Evolutionary conservation across 2,329 filamentous ascomycete genomes (phyloP).

Genomic region (Rosellinia necatrix): DNA sequence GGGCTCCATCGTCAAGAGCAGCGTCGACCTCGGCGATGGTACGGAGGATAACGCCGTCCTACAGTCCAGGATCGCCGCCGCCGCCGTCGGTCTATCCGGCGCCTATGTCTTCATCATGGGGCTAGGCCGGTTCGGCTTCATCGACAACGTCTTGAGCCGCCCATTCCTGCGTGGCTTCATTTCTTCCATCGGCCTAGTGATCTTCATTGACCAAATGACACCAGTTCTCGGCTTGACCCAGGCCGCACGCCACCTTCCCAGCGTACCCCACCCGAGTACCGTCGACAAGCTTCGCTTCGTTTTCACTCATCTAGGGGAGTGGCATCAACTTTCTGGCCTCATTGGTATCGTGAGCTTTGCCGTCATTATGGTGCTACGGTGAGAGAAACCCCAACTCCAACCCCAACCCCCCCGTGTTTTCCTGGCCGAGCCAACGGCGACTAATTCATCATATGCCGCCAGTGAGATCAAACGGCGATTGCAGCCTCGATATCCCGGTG

Average conservation of each 20-base stretch:
- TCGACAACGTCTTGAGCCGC: slow-evolving; percentile 91
- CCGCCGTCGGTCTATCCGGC: slow-evolving; percentile 86
- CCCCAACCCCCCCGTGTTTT: neutral
- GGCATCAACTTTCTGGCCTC: slow-evolving; percentile 75
- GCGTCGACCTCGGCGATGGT: slow-evolving; percentile 70
- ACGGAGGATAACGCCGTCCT: slow-evolving; percentile 66
- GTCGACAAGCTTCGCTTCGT: slow-evolving; percentile 86
- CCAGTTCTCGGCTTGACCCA: slow-evolving; percentile 81
- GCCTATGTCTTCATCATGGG: slow-evolving; percentile 88
- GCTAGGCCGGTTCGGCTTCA: slow-evolving; percentile 81
- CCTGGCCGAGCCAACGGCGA: neutral
- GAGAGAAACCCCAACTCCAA: too few relatives aligned
- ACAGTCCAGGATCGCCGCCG: slow-evolving; percentile 83
- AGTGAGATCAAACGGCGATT: slow-evolving; percentile 82
- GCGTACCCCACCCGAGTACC: slow-evolving; percentile 82
- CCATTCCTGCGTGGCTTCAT: slow-evolving; percentile 96
- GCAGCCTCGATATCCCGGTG: slow-evolving; percentile 75
- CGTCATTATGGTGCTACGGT: slow-evolving; percentile 91
- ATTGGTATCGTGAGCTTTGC: slow-evolving; percentile 80
- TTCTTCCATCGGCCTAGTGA: slow-evolving; percentile 94
- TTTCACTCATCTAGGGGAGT: slow-evolving; percentile 64
- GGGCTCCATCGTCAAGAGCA: slow-evolving; percentile 81
- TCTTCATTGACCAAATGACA: slow-evolving; percentile 91
- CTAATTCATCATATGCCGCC: slow-evolving; percentile 17
- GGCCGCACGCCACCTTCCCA: slow-evolving; percentile 62